These are phyloP conservation scores for Scalesia atractyloides DNA, from an alignment of 129 eudicot genomes.

Conservation along the genomic window DNA sequence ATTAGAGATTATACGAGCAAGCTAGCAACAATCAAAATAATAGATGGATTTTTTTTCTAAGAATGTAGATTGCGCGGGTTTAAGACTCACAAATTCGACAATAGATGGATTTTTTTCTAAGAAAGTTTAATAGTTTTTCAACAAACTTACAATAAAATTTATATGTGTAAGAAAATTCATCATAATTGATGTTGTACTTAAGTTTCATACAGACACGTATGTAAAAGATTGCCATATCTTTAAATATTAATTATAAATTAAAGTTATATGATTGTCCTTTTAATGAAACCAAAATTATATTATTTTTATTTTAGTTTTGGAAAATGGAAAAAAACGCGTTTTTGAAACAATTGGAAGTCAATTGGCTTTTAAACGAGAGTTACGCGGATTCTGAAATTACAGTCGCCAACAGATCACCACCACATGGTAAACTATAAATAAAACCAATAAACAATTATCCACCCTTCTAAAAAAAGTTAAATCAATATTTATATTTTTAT, in stretches of 20 bases:
- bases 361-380: conserved; percentile 4
- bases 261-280: not conserved
- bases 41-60: no score
- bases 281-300: not conserved
- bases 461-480: no score
- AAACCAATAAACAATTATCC: not conserved
- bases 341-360: not conserved
- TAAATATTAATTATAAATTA: not conserved
- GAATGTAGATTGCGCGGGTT: no score
- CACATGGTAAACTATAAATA: not conserved
- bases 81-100: no score
- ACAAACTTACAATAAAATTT: no score
- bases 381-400: conserved; percentile 28
- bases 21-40: no score
- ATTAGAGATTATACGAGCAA: no score
- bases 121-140: no score
- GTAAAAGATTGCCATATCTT: not conserved
- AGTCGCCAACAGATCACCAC: conserved; percentile 35
- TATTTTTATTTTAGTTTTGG: not conserved
- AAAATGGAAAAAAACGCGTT: conserved; percentile 26
- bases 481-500: no score
- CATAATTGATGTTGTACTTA: not conserved
- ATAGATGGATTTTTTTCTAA: no score
- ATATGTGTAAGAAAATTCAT: not conserved
- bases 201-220: not conserved